Evolutionary conservation across 345 rosid species (phyloP).

Genomic region (Conringia planisiliqua): DNA sequence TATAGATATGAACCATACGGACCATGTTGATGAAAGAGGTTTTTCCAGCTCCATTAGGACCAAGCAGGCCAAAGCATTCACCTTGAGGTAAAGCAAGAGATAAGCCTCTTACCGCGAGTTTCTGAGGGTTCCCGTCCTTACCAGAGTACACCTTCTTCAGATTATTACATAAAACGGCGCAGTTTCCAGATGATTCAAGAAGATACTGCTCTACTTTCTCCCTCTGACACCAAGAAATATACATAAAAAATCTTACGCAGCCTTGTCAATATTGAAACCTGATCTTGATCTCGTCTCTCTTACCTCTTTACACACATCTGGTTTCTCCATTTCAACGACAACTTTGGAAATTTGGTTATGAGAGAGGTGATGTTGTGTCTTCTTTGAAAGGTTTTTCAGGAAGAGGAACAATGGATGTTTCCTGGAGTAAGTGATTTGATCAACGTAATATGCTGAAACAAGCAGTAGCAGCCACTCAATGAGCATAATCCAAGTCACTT

Average conservation of each 20-base stretch:
- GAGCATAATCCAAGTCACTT: constrained; percentile 60
- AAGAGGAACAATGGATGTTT: constrained; percentile 62
- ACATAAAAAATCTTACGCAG: not conserved
- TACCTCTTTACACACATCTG: constrained; percentile 92
- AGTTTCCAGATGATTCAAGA: constrained; percentile 46
- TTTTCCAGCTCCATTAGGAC: constrained; percentile 99
- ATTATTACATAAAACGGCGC: constrained; percentile 63
- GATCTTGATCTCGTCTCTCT: not conserved
- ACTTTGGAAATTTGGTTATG: constrained; percentile 65
- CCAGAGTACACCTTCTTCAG: constrained; percentile 78
- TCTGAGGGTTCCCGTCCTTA: constrained; percentile 81
- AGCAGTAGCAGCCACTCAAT: constrained; percentile 77
- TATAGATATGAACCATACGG: not conserved
- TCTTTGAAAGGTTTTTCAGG: constrained; percentile 41
- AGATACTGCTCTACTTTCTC: constrained; percentile 77
- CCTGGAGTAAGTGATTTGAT: constrained; percentile 53
- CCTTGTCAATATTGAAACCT: not conserved
- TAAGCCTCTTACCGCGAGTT: constrained; percentile 80
- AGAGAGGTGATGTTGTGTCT: constrained; percentile 27
- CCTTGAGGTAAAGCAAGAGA: constrained; percentile 88
- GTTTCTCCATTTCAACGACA: constrained; percentile 68
- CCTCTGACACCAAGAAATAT: constrained; percentile 43
- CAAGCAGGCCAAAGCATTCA: constrained; percentile 97
- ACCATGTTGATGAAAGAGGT: constrained; percentile 96
- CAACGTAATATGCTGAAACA: constrained; percentile 62